phyloP scores from a whole-genome alignment of 768 basidiomycete genomes.

The Suillus alpinus region DNA sequence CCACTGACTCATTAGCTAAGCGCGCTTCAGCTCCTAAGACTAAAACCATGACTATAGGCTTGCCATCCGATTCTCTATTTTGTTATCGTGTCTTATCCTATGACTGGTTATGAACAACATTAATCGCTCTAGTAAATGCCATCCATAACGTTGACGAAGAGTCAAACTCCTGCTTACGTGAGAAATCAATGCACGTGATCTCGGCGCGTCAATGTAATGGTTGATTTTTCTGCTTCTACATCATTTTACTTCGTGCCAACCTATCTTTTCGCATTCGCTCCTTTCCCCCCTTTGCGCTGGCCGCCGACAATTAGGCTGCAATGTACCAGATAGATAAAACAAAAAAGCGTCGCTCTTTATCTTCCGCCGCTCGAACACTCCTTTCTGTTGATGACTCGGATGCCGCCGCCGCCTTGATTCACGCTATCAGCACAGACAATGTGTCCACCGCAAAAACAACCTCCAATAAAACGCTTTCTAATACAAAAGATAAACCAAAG shows the following conservation, averaged over 20 bases:
- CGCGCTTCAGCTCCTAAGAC: neutral
- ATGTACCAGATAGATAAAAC: conserved; percentile 19
- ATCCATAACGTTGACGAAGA: neutral
- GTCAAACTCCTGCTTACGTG: neutral
- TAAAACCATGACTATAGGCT: no score
- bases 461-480: neutral
- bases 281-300: conserved; percentile 24
- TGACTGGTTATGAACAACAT: no score
- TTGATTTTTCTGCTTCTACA: conserved; percentile 4
- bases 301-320: conserved; percentile 15
- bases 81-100: no score
- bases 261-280: conserved; percentile 16
- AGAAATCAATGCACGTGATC: conserved; percentile 31
- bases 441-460: neutral
- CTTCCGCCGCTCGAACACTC: conserved; percentile 7
- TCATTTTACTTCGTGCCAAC: conserved; percentile 7
- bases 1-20: neutral
- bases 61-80: no score
- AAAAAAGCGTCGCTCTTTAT: conserved; percentile 3
- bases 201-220: conserved; percentile 17
- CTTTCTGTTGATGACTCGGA: conserved; percentile 21
- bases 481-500: neutral
- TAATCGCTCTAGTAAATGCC: no score
- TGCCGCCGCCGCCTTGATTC: conserved; percentile 11
- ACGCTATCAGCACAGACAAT: neutral